phyloP scores from a whole-genome alignment of 495 filamentous ascomycete genomes.

The Jackrogersella multiformis region DNA sequence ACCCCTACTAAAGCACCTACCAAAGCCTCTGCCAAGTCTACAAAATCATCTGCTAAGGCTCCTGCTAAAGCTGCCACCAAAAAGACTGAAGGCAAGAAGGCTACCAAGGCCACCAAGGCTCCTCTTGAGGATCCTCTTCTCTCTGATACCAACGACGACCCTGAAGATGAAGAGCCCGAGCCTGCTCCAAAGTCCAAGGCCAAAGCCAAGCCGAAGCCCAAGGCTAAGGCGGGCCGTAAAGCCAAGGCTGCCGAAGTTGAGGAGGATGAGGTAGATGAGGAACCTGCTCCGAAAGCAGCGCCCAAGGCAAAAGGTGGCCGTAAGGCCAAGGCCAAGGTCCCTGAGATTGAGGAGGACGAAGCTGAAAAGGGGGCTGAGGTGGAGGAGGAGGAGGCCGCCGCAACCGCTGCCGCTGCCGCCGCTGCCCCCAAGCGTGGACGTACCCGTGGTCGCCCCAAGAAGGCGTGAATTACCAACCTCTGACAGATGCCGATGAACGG shows the following conservation, averaged over 20 bases:
- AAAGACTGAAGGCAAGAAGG: conserved; percentile 43
- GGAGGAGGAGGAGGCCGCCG: conserved; percentile 19
- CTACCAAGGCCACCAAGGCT: conserved; percentile 8
- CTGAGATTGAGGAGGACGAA: background rate
- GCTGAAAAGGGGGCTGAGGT: conserved; percentile 18
- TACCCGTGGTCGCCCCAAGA: conserved; percentile 34
- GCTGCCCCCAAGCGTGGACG: conserved; percentile 23
- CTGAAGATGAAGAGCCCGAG: conserved; percentile 47
- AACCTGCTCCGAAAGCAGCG: conserved; percentile 21
- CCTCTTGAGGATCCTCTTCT: conserved; percentile 24
- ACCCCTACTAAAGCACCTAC: conserved; percentile 44
- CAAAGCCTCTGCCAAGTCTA: conserved; percentile 35
- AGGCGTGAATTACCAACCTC: conserved; percentile 11
- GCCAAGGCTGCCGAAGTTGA: conserved; percentile 16
- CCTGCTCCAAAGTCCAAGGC: conserved; percentile 16
- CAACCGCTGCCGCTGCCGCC: too few relatives aligned
- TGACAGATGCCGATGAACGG: background rate
- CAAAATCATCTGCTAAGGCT: conserved; percentile 41
- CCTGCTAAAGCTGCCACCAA: conserved; percentile 35
- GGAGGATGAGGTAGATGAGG: conserved; percentile 30
- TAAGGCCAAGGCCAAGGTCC: conserved; percentile 35
- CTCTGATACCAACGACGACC: conserved; percentile 45
- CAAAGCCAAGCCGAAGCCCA: conserved; percentile 28
- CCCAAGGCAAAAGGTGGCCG: conserved; percentile 46
- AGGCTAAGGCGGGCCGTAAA: conserved; percentile 21